Evolutionary conservation across 306 rosid genomes (phyloP), one percentile per base, ranked within the genome.

Genomic region (Cucurbita ficifolia): DNA sequence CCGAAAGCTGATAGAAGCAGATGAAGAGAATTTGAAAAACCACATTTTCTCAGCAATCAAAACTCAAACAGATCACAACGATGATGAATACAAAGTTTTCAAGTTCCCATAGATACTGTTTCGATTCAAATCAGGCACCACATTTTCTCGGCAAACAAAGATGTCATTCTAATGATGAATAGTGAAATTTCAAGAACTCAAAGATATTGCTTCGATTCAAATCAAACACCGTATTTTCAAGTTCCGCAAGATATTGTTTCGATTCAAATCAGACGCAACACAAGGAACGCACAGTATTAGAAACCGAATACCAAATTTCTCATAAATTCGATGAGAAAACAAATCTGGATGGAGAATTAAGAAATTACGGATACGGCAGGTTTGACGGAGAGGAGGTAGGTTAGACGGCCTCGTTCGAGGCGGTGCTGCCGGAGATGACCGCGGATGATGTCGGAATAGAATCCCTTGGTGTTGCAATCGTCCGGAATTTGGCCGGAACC

Each of bases 371-470:
- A 10, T 39, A 83, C 21, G 24, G 60, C 73, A 42, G 87, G 83
- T 6, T 78, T 61, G 72, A 79, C 82, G 35, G 77, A 38, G 74
- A 86, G 77, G 43, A 78, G 78, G 63, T 83, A 86, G 73, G 85
- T 70, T 74, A 83, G 14, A 19, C 69, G 82, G 77, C 87, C 89
- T 7, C 79, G 82, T 13, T 65, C 51, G 8, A 75, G 13, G 21
- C 63, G 78, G 59, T 75, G 84, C 51, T 71, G 72, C 38, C 33
- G 62, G 49, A 86, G 74, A 67, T 70, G 60, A 12, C 69, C 74
- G 39, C 74, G 65, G 33, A 73, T 6, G 70, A 85, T 36, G 60
- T 81, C 59, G 70, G 82, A 83, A 49, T 55, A 54, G 60, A 79
- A 81, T 17, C 63, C 84, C 12, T 75, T 72, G 42, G 79, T 49